Conservation (phyloP, 139 green algal species). For the Chlorella sorokiniana region DNA sequence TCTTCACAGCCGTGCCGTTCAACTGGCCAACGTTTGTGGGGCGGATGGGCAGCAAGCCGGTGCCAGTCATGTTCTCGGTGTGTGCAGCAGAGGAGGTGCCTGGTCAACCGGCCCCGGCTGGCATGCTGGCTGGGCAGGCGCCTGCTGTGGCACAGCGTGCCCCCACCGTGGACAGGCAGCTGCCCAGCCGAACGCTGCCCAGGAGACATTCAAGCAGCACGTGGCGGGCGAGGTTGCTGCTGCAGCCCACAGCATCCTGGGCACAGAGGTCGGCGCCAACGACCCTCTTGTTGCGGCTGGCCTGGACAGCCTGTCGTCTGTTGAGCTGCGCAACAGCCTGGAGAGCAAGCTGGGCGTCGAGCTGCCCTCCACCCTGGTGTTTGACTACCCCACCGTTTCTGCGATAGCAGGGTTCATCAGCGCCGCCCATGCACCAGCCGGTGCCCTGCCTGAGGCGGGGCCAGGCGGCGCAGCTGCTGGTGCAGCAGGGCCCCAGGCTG, state of each 20-base stretch:
- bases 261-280: constrained; percentile 9
- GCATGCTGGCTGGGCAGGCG: not conserved
- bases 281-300: constrained; percentile 66
- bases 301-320: constrained; percentile 61
- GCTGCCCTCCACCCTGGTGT: constrained; percentile 54
- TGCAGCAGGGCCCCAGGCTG: not conserved
- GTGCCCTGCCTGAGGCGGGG: not conserved
- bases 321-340: constrained; percentile 40
- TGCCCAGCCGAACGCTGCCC: not conserved
- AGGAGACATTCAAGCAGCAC: constrained; percentile 29
- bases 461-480: not conserved
- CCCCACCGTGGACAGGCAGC: not conserved
- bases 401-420: constrained; percentile 46
- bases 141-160: not conserved
- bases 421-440: constrained; percentile 3
- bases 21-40: constrained; percentile 36
- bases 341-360: constrained; percentile 44
- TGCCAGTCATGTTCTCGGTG: constrained; percentile 36
- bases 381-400: constrained; percentile 63
- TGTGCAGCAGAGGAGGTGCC: not conserved
- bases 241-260: constrained; percentile 51
- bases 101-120: not conserved
- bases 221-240: constrained; percentile 8
- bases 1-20: constrained; percentile 45
- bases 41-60: constrained; percentile 10